Evolutionary conservation across 2,329 filamentous ascomycete genomes (phyloP).

Genomic region (Plenodomus tracheiphilus): DNA sequence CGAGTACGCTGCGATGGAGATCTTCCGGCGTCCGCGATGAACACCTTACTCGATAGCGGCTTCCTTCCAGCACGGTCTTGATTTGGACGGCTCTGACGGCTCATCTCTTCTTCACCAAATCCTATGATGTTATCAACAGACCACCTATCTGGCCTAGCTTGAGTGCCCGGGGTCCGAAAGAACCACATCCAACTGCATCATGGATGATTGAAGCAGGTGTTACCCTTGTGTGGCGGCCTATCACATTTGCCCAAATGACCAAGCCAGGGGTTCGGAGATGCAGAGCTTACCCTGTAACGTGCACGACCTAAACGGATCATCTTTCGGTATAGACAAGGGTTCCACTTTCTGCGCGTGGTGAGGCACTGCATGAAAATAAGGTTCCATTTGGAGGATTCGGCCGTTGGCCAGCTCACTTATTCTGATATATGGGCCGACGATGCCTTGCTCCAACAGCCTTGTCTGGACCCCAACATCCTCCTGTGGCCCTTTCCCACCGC

Average conservation of each 20-base stretch:
- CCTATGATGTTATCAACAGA: background rate
- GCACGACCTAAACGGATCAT: slow-evolving; percentile 20
- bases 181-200: background rate
- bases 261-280: slow-evolving; percentile 11
- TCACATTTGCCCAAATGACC: slow-evolving; percentile 2
- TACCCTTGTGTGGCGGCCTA: slow-evolving; percentile 8
- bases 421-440: background rate
- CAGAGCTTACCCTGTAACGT: slow-evolving; percentile 15
- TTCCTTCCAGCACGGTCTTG: background rate
- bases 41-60: background rate
- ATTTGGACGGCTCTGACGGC: slow-evolving; percentile 1
- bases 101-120: background rate
- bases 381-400: background rate
- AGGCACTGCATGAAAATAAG: slow-evolving; percentile 2
- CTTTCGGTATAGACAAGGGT: slow-evolving; percentile 17
- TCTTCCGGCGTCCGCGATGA: background rate
- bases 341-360: slow-evolving; percentile 9
- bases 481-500: background rate
- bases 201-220: background rate
- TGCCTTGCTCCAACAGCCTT: slow-evolving; percentile 1
- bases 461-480: background rate
- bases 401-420: background rate
- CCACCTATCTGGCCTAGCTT: slow-evolving; percentile 5
- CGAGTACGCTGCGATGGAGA: background rate
- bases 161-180: slow-evolving; percentile 7